These are phyloP conservation scores for Posidonia australis DNA, from an alignment of 106 monocot species.

Conservation along the genomic window DNA sequence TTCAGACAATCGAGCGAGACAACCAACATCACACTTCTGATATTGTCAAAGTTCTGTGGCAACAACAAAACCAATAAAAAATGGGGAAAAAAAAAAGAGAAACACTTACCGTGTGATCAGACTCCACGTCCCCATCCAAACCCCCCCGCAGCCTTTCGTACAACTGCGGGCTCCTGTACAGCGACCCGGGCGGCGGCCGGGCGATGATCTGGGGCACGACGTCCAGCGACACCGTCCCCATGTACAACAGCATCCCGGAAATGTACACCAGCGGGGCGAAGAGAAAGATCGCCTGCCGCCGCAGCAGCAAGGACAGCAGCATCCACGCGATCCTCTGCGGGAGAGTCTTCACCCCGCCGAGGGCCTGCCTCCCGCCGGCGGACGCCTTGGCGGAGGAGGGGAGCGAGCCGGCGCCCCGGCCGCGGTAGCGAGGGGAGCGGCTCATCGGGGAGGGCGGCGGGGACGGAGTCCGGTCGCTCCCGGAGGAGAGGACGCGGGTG, in stretches of 20 bases:
- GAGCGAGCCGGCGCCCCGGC: constrained; percentile 4
- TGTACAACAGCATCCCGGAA: constrained; percentile 70
- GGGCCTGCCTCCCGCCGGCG: constrained; percentile 6
- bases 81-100: neutral
- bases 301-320: constrained; percentile 49
- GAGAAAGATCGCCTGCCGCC: constrained; percentile 78
- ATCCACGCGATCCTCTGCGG: constrained; percentile 40
- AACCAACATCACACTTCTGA: too few relatives aligned
- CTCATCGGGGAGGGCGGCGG: constrained; percentile 1
- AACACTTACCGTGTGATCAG: constrained; percentile 25
- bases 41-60: too few relatives aligned
- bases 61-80: too few relatives aligned
- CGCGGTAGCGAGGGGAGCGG: neutral
- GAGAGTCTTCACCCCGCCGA: constrained; percentile 16
- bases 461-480: neutral
- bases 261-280: constrained; percentile 91
- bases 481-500: constrained; percentile 4
- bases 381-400: neutral
- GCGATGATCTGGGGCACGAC: constrained; percentile 59
- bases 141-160: constrained; percentile 48
- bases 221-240: constrained; percentile 84
- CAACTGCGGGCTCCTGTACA: constrained; percentile 78
- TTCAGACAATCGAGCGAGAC: too few relatives aligned
- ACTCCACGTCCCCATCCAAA: constrained; percentile 72
- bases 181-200: constrained; percentile 47